Base-by-base conservation (phyloP, 257 asterid species). In the Solanum bulbocastanum region DNA sequence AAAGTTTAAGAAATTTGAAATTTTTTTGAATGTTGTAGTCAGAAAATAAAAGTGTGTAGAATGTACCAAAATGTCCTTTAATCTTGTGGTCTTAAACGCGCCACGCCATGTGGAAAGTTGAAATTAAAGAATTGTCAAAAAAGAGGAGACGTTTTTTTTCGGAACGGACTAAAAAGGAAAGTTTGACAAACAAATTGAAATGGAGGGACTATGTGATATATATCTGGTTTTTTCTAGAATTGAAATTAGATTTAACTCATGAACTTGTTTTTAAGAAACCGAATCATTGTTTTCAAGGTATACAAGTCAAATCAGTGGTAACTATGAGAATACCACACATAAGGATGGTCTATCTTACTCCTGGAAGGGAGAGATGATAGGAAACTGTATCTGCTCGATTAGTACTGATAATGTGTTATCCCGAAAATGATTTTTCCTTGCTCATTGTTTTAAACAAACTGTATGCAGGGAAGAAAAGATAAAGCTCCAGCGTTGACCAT, bases 381-480 rank as follows among this genome's bases (percentile, higher is more conserved):
- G 10, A 44, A 37, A 20, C n/a, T 11, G 8, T 62, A 36, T 60
- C 49, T 37, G 78, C 39, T 68, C 22, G 15, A 79, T 39, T 37
- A 65, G 12, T 76, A 76, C 60, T 76, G 60, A 76, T 76, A 46
- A 10, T 78, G 83, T 14, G 39, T 66, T 58, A 39, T 44, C 66
- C 4, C n/a, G 10, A 36, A 46, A 65, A 39, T 84, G 36, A 9
- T 82, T 44, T 32, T 30, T 15, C 73, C 36, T 8, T 33, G 13
- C 71, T 68, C 22, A 83, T 85, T 16, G 85, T 30, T 56, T 83
- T 56, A 18, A 56, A 56, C 25, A 8, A 49, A 37, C 69, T 87
- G 58, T 68, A 68, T 90, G 39, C 95, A 97, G 98, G 99, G 99
- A 62, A 94, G 88, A 84, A 96, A 92, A 83, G 96, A 91, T 20